phyloP scores from a whole-genome alignment of 495 filamentous ascomycete genomes.

The Tuber umbilicatum region DNA sequence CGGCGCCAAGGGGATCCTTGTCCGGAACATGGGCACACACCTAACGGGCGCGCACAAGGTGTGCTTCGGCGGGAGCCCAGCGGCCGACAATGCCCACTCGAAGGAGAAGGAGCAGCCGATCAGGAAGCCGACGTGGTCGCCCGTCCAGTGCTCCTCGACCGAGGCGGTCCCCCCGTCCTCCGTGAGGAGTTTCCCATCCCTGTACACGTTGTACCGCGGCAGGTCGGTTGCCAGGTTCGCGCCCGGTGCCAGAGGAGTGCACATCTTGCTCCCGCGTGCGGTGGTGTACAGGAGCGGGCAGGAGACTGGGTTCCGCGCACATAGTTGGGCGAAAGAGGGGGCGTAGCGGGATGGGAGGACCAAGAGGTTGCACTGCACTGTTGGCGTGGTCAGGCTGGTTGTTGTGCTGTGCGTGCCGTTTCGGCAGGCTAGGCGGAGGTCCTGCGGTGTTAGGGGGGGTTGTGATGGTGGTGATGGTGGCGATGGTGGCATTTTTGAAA shows the following conservation, averaged over 20 bases:
- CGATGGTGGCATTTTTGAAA: neutral
- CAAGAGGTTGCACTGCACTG: constrained; percentile 55
- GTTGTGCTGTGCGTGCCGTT: constrained; percentile 42
- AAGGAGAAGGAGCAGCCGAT: constrained; percentile 57
- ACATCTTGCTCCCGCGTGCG: constrained; percentile 31
- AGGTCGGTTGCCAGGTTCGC: constrained; percentile 50
- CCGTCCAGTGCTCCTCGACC: constrained; percentile 48
- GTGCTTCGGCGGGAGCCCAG: constrained; percentile 48
- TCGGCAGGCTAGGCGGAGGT: constrained; percentile 47
- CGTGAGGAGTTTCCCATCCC: constrained; percentile 40
- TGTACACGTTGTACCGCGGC: constrained; percentile 52
- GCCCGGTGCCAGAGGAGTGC: constrained; percentile 33
- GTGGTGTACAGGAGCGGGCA: constrained; percentile 53
- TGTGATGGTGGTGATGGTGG: neutral
- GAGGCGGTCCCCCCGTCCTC: constrained; percentile 26
- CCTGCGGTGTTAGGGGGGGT: constrained; percentile 37
- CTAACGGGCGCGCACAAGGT: constrained; percentile 36
- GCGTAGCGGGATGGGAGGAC: constrained; percentile 51
- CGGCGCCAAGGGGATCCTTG: constrained; percentile 47
- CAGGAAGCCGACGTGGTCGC: constrained; percentile 51
- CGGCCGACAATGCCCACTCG: constrained; percentile 47
- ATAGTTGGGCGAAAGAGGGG: constrained; percentile 50
- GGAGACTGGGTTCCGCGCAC: constrained; percentile 53
- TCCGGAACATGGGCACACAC: constrained; percentile 53
- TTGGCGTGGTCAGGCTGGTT: constrained; percentile 50